These are phyloP conservation scores for Venturiaceae sp. DNA, from an alignment of 2,329 filamentous ascomycete genomes.

Conservation along the genomic window DNA sequence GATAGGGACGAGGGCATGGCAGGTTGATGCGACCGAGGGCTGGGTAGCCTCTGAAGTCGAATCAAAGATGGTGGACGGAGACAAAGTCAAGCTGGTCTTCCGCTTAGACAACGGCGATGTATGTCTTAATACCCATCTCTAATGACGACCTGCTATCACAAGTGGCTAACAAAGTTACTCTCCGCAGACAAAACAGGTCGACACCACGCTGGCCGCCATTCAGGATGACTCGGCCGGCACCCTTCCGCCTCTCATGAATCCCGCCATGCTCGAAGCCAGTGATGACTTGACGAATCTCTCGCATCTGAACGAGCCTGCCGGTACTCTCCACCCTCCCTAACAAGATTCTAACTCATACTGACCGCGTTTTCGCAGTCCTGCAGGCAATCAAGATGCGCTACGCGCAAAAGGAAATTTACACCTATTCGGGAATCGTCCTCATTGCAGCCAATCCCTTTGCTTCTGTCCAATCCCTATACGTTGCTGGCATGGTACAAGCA, in stretches of 20 bases:
- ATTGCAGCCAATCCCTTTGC: constrained; percentile 99
- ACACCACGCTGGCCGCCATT: constrained; percentile 67
- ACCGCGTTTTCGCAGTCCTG: constrained; percentile 53
- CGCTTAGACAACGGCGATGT: constrained; percentile 91
- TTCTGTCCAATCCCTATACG: constrained; percentile 93
- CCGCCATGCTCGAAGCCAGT: constrained; percentile 94
- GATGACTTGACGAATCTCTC: constrained; percentile 96
- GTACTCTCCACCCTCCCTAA: constrained; percentile 40
- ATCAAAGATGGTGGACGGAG: constrained; percentile 72
- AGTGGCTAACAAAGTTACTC: constrained; percentile 7
- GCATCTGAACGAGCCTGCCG: constrained; percentile 95
- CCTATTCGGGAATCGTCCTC: constrained; percentile 95
- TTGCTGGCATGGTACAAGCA: constrained; percentile 98
- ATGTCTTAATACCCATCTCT: constrained; percentile 11
- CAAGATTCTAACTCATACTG: constrained; percentile 11
- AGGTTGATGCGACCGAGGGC: constrained; percentile 90
- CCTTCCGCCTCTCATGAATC: constrained; percentile 93
- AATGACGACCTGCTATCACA: background rate
- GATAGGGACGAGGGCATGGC: constrained; percentile 95
- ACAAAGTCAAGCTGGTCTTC: constrained; percentile 83
- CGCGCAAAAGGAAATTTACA: constrained; percentile 98
- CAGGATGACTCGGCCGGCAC: constrained; percentile 66
- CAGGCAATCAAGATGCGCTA: constrained; percentile 97
- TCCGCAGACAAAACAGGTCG: constrained; percentile 63
- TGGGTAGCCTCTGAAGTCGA: constrained; percentile 95